Conservation (phyloP, 164 flowering plant species). For the Sedum album region DNA sequence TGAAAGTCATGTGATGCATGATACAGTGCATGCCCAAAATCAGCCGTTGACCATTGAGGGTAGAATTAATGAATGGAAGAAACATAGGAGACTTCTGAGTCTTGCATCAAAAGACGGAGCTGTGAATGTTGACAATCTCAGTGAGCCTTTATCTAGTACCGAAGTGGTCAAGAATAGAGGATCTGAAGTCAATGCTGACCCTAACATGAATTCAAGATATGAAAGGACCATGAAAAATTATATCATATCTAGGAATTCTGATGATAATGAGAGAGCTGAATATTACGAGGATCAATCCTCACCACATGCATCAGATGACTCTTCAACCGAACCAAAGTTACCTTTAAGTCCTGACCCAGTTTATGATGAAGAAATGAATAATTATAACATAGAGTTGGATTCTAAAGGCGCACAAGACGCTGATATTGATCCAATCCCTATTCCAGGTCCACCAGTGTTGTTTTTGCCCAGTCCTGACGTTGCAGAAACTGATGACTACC, state of each 20-base stretch:
- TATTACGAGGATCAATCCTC: conserved; percentile 15
- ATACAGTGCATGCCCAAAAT: conserved; percentile 11
- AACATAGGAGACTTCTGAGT: conserved; percentile 13
- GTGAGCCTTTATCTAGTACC: conserved; percentile 17
- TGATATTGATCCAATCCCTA: conserved; percentile 50
- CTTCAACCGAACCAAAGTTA: conserved; percentile 16
- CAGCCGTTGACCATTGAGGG: conserved; percentile 11
- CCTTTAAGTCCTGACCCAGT: conserved; percentile 12
- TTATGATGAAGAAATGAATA: conserved; percentile 14
- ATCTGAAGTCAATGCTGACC: conserved; percentile 11
- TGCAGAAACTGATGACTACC: conserved; percentile 46
- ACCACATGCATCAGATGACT: conserved; percentile 13
- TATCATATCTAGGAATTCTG: conserved; percentile 15
- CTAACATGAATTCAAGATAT: conserved; percentile 7
- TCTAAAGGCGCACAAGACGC: conserved; percentile 19
- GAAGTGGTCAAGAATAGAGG: conserved; percentile 1
- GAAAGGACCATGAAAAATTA: conserved; percentile 5
- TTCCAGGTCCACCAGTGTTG: conserved; percentile 75
- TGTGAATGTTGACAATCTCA: conserved; percentile 13
- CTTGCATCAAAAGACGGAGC: conserved; percentile 15
- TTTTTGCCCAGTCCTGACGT: conserved; percentile 60
- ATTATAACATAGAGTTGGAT: conserved; percentile 9
- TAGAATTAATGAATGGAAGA: conserved; percentile 8
- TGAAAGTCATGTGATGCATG: conserved; percentile 14
- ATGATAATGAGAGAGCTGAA: conserved; percentile 11